These are phyloP conservation scores for Candida verbasci DNA, from an alignment of 805 yeast genomes.

Conservation along the genomic window DNA sequence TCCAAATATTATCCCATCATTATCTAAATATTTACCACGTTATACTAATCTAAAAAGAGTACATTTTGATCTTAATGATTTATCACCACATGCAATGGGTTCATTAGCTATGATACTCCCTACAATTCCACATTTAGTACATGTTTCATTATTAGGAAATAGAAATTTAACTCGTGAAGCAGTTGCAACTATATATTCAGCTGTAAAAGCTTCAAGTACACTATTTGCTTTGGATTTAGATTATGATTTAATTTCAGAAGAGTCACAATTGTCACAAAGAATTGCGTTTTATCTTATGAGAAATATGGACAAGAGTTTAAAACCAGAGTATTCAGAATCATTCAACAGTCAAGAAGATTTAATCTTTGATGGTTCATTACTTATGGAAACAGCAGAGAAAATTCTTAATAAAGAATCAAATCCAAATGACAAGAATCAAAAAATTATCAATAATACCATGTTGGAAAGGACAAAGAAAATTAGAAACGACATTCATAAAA, in stretches of 20 bases:
- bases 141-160: constrained; percentile 53
- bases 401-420: constrained; percentile 42
- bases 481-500: constrained; percentile 47
- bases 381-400: constrained; percentile 71
- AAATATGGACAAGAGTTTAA: constrained; percentile 47
- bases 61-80: constrained; percentile 52
- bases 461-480: constrained; percentile 48
- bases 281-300: constrained; percentile 55
- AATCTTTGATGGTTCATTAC: constrained; percentile 69
- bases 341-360: constrained; percentile 44
- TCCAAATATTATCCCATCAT: constrained; percentile 45
- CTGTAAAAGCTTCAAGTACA: constrained; percentile 43
- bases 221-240: constrained; percentile 51
- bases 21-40: constrained; percentile 42
- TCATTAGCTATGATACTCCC: constrained; percentile 48
- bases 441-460: constrained; percentile 45
- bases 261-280: constrained; percentile 47
- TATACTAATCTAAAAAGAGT: constrained; percentile 44
- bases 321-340: constrained; percentile 12
- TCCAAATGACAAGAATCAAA: constrained; percentile 36
- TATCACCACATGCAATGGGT: constrained; percentile 42
- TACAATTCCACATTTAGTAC: constrained; percentile 43
- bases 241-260: constrained; percentile 49
- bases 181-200: constrained; percentile 46
- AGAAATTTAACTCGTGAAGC: constrained; percentile 39